Evolutionary conservation across 2,329 filamentous ascomycete genomes (phyloP), one percentile per base, ranked within the genome.

Genomic region (Aspergillus udagawae): DNA sequence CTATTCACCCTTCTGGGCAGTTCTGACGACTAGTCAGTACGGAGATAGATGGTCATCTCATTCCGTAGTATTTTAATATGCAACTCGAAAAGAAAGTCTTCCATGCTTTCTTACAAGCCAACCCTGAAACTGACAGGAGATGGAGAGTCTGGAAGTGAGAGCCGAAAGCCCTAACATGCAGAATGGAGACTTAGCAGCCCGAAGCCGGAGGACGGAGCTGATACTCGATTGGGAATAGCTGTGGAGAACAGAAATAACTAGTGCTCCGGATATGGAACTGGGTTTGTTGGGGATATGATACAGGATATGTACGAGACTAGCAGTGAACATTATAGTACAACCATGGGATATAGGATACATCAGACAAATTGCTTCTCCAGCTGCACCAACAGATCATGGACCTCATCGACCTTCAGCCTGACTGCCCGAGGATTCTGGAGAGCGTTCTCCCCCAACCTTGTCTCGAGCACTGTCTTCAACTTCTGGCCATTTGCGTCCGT

Each of bases 281-380:
- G 32, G 14, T 2, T 35, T 35, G 32, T 35, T 35, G 12, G 32
- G 12, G 5, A 35, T 38, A 38, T 38, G 32, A 17, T 38, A 38
- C 14, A 38, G 32, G 32, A 38, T 6, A 35, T 12, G 12, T 6
- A 17, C 32, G 5, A 29, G 28, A 29, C 28, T 29, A 14, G n/a
- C 12, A 12, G 10, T 44, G 9, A 9, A 20, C 4, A 44, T 44
- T 20, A 44, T 20, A 21, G 21, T 21, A 44, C 41, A 44, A 44
- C 20, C 3, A 20, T 9, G 7, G 21, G 41, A 23, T 7, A 25
- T 25, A 6, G 20, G 23, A 7, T 49, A 7, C 25, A 45, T 69
- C 60, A 77, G 47, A 75, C 59, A 61, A 76, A 77, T 21, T 64
- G 63, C 57, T 64, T 71, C 63, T 76, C 75, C 52, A 76, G 56